phyloP scores from a whole-genome alignment of 148 eudicot genomes.

The Mesembryanthemum crystallinum region DNA sequence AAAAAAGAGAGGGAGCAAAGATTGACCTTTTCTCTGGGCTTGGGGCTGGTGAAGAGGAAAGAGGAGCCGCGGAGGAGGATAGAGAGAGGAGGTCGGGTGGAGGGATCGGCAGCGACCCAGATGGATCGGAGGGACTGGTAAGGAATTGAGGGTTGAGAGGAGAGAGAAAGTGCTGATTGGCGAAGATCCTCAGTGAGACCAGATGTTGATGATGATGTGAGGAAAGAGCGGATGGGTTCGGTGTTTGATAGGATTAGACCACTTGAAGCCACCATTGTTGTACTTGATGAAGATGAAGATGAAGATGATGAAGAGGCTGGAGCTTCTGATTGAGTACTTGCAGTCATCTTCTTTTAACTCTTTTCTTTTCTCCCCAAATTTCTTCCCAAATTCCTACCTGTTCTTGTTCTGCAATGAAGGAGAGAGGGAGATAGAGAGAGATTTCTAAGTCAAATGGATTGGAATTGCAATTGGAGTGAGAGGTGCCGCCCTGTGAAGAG shows the following conservation, averaged over 20 bases:
- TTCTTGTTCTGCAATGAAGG: background rate
- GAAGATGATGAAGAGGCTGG: constrained; percentile 20
- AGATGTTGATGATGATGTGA: constrained; percentile 27
- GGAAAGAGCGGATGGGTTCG: constrained; percentile 44
- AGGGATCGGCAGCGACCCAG: constrained; percentile 55
- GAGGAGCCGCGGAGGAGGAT: constrained; percentile 49
- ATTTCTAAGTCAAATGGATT: no score
- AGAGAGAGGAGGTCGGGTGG: constrained; percentile 41
- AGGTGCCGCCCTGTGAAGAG: background rate
- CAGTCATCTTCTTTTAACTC: constrained; percentile 17
- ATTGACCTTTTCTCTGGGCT: constrained; percentile 74
- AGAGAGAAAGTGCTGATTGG: constrained; percentile 44
- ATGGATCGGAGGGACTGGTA: constrained; percentile 63
- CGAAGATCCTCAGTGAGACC: constrained; percentile 37
- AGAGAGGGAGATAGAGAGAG: no score
- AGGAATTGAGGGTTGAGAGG: constrained; percentile 43
- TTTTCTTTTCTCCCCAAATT: no score
- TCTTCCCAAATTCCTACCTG: no score
- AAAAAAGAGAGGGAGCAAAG: background rate
- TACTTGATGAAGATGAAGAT: constrained; percentile 1
- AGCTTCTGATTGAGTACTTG: constrained; percentile 17
- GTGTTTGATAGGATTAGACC: constrained; percentile 59
- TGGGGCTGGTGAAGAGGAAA: constrained; percentile 63
- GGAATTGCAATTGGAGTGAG: no score
- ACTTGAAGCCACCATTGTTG: background rate